phyloP scores from a whole-genome alignment of 2,329 filamentous ascomycete species.

The Albifimbria verrucaria region DNA sequence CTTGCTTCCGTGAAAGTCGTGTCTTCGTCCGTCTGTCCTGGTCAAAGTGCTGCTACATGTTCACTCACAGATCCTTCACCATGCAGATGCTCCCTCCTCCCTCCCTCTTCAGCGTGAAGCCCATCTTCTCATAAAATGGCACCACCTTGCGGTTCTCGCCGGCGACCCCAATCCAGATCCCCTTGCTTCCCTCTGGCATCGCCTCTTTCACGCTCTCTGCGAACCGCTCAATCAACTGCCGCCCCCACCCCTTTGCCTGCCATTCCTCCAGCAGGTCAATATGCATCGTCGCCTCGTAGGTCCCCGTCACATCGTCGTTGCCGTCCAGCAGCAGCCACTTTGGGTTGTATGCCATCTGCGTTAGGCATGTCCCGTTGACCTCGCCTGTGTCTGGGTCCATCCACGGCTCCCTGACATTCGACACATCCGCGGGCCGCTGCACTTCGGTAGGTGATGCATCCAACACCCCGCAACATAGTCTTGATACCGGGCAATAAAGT shows the following conservation, averaged over 20 bases:
- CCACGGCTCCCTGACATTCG: constrained; percentile 29
- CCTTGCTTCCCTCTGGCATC: constrained; percentile 16
- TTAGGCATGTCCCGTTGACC: constrained; percentile 26
- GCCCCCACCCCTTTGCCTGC: constrained; percentile 43
- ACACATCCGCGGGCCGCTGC: constrained; percentile 16
- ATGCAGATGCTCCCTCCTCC: constrained; percentile 36
- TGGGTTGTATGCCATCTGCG: constrained; percentile 39
- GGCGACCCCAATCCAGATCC: constrained; percentile 41
- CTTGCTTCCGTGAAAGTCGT: no score
- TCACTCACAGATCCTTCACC: constrained; percentile 30
- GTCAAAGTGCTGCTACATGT: no score
- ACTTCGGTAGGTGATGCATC: constrained; percentile 17
- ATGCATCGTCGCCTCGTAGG: constrained; percentile 44
- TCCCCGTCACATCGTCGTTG: constrained; percentile 28
- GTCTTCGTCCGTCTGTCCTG: no score
- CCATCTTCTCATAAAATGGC: constrained; percentile 44
- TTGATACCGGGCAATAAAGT: constrained; percentile 34
- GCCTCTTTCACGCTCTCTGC: constrained; percentile 31
- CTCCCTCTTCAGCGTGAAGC: constrained; percentile 36
- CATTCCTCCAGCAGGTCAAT: constrained; percentile 42
- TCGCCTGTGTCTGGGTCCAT: constrained; percentile 10
- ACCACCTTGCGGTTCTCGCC: constrained; percentile 46
- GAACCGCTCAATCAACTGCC: constrained; percentile 36
- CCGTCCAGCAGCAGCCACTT: constrained; percentile 35
- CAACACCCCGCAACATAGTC: constrained; percentile 35